These are phyloP conservation scores for Crithidia thermophila DNA, from an alignment of 208 protist species.

Conservation along the genomic window DNA sequence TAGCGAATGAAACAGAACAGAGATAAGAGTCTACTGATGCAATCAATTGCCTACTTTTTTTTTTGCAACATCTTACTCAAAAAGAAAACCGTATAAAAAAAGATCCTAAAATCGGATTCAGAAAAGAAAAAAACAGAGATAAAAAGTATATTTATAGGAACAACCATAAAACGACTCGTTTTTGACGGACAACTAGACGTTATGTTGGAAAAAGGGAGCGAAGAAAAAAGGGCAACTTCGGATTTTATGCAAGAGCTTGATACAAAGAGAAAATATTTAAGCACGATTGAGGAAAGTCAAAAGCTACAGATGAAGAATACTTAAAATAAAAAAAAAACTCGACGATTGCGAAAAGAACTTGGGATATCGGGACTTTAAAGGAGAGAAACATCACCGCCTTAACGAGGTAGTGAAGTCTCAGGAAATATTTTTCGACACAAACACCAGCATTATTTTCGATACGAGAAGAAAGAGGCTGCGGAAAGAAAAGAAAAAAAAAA, in stretches of 20 bases:
- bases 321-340: too few relatives aligned
- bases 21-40: neutral
- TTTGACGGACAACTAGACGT: too few relatives aligned
- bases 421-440: neutral
- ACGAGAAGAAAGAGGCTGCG: neutral
- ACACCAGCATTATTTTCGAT: neutral
- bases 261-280: neutral
- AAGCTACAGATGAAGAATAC: neutral
- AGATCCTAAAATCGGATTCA: neutral
- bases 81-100: neutral
- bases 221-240: too few relatives aligned
- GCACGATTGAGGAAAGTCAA: neutral
- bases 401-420: neutral
- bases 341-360: too few relatives aligned
- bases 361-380: too few relatives aligned
- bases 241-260: too few relatives aligned
- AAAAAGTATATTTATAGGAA: too few relatives aligned
- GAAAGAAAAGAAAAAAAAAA: neutral
- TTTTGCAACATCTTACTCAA: neutral
- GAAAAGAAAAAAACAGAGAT: slow-evolving; percentile 1
- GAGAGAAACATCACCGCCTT: too few relatives aligned
- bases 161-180: too few relatives aligned
- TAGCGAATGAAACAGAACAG: neutral
- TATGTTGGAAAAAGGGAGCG: too few relatives aligned
- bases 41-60: neutral